phyloP scores from a whole-genome alignment of 148 eudicot genomes.

The Hydrangea macrophylla region DNA sequence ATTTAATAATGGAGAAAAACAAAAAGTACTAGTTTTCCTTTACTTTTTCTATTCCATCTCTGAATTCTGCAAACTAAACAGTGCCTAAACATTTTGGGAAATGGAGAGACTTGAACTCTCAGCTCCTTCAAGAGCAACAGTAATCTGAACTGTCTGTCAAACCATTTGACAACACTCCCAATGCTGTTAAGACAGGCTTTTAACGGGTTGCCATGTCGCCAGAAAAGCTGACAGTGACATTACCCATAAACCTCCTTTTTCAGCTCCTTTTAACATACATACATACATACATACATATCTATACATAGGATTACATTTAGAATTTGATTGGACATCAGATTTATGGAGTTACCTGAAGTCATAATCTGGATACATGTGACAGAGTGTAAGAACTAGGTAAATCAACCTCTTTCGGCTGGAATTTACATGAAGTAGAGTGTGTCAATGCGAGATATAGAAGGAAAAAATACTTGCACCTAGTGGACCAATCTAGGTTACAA shows the following conservation, averaged over 20 bases:
- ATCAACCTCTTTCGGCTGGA: slow-evolving; percentile 90
- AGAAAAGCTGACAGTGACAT: slow-evolving; percentile 94
- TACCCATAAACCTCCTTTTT: slow-evolving; percentile 93
- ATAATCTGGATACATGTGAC: slow-evolving; percentile 93
- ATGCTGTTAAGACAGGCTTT: slow-evolving; percentile 53
- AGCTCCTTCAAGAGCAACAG: slow-evolving; percentile 99
- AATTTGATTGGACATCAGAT: no score
- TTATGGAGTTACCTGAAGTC: slow-evolving; percentile 99
- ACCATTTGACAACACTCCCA: slow-evolving; percentile 99
- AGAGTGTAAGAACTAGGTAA: slow-evolving; percentile 78
- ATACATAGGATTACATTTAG: no score
- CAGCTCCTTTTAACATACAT: not conserved
- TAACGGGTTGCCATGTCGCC: slow-evolving; percentile 98
- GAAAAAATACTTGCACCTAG: slow-evolving; percentile 1
- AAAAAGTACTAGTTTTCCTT: no score
- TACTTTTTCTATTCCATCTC: no score
- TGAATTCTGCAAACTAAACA: no score
- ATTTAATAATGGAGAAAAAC: no score
- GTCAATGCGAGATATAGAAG: slow-evolving; percentile 14
- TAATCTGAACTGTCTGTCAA: slow-evolving; percentile 86
- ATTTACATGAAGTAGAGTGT: slow-evolving; percentile 13
- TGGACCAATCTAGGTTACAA: slow-evolving; percentile 12
- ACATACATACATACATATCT: no score
- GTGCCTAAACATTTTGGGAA: no score
- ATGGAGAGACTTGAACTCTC: slow-evolving; percentile 99